Percentiles rank a stretch among this genome's conserved stretches.
phyloP scores from a whole-genome alignment of 2,329 filamentous ascomycete genomes.

The Coleophoma eucalyptorum region DNA sequence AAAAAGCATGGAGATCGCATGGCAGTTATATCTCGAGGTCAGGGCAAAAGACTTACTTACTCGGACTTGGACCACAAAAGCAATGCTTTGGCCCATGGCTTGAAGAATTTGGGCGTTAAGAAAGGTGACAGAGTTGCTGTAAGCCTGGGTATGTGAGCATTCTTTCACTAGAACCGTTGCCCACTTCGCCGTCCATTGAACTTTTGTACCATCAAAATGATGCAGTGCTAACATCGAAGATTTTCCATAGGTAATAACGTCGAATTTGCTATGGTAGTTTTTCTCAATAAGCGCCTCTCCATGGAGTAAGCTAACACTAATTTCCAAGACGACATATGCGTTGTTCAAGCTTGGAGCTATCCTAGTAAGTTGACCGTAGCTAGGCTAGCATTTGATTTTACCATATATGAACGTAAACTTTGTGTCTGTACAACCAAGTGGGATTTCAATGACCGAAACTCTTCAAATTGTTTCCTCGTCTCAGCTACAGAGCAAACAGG shows the following conservation, averaged over 20 bases:
- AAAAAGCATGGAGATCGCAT: conserved; percentile 58
- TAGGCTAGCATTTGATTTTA: no score
- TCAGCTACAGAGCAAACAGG: no score
- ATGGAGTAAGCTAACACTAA: background rate
- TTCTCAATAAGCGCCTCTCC: conserved; percentile 19
- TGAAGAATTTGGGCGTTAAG: conserved; percentile 66
- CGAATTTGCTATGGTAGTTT: conserved; percentile 69
- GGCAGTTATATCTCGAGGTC: conserved; percentile 51
- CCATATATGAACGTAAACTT: no score
- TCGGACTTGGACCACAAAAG: conserved; percentile 70
- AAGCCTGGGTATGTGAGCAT: conserved; percentile 55
- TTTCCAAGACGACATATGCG: conserved; percentile 65
- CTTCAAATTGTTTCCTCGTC: no score
- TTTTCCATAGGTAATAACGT: conserved; percentile 53
- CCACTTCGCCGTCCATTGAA: no score
- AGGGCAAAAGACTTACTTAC: conserved; percentile 63
- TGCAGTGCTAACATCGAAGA: no score
- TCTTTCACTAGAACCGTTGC: no score
- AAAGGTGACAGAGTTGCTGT: conserved; percentile 86
- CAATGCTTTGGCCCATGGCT: conserved; percentile 68
- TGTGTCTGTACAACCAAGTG: no score
- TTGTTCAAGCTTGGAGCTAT: conserved; percentile 93
- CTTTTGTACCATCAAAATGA: no score
- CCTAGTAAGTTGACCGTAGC: conserved; percentile 46
- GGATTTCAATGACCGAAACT: no score